These are phyloP conservation scores for Mortierella claussenii DNA, from an alignment of 192 early-diverging fungal species.

Conservation along the genomic window DNA sequence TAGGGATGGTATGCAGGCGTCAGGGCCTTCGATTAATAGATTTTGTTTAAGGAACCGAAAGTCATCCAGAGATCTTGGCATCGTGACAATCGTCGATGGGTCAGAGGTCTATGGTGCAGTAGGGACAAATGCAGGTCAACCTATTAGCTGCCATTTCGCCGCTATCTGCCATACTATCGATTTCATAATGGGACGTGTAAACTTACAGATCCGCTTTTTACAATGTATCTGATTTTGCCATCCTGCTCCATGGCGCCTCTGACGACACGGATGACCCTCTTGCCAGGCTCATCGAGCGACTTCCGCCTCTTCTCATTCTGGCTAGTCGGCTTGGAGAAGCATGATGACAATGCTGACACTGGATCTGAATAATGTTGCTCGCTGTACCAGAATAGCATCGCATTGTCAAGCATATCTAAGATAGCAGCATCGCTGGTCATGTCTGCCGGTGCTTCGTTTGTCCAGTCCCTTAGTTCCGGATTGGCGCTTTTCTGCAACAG, in stretches of 20 bases:
- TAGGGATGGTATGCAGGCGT: constrained; percentile 57
- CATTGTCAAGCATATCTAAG: constrained; percentile 44
- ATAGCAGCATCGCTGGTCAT: constrained; percentile 46
- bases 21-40: constrained; percentile 54
- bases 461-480: constrained; percentile 42
- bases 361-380: not conserved
- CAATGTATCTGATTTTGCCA: constrained; percentile 46
- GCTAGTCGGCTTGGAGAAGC: not conserved
- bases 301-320: not conserved
- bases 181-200: not conserved
- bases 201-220: constrained; percentile 57
- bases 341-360: not conserved
- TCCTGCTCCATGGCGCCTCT: constrained; percentile 35
- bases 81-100: constrained; percentile 44
- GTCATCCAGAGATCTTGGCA: constrained; percentile 57
- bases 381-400: constrained; percentile 35
- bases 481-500: constrained; percentile 41
- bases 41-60: constrained; percentile 55
- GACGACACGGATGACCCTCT: constrained; percentile 50
- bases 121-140: not conserved
- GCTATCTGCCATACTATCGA: no score
- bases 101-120: constrained; percentile 26
- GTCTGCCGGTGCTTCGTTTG: constrained; percentile 50
- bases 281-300: not conserved
- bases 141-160: no score